Evolutionary conservation across 2,329 filamentous ascomycete species (phyloP), one percentile per base, ranked within the genome.

Genomic region (Fusarium metavorans): DNA sequence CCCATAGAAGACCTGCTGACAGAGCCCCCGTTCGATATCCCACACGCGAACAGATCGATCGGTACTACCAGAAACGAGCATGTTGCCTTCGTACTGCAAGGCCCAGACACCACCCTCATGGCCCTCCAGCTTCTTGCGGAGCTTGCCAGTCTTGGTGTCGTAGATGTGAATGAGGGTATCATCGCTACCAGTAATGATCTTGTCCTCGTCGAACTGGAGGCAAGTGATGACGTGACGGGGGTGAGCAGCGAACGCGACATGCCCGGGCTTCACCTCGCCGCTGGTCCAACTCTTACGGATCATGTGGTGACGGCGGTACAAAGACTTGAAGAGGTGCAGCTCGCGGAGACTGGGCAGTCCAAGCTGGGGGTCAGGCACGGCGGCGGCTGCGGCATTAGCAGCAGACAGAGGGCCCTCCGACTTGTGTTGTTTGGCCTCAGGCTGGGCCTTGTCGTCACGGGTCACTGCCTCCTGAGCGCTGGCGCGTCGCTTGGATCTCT

Each of bases 81-180:
- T 95, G 80, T 98, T 98, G 60, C 95, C 96, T 80, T 98, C 93
- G 81, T 98, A 99, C 82, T 98, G 95, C 63, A 99, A 85, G 34
- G 97, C 97, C 97, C 97, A 99, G 1, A 99, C 97, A 54, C 97
- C 97, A 37, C 97, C 97, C 82, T 99, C 97, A 77, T 99, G 97
- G 2, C 97, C 97, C 79, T 95, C 93, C 3, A 99, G 90, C 73
- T 93, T 94, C 79, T 92, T 94, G 57, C 94, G 91, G 39, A 98
- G 85, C 74, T 93, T 93, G 68, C 97, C 97, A 0, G 95, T 98
- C 84, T 97, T 97, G 14, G 97, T 98, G 80, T 98, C 95, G 82
- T 98, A 99, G 35, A 99, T 95, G 78, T 99, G 95, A 79, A 99
- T 99, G 72, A 98, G 92, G 5, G 95, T 98, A 81, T 99, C 97